Evolutionary conservation across 768 basidiomycete species (phyloP).

Genomic region (Pleurotus djamor): DNA sequence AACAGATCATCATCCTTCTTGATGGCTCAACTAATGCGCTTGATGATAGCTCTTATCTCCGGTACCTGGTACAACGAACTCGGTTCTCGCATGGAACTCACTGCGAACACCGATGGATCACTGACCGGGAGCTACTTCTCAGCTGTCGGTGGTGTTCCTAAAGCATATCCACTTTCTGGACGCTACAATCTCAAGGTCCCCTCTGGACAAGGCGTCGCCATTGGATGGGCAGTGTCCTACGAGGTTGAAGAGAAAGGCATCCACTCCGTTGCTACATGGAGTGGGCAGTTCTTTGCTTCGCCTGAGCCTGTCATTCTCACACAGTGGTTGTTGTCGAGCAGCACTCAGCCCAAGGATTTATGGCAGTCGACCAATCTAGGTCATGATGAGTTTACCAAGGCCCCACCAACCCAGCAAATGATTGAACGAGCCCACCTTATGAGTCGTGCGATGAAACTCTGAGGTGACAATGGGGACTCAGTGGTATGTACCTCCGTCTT

Average conservation of each 20-base stretch:
- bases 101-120: not conserved
- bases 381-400: not conserved
- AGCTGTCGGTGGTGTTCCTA: not conserved
- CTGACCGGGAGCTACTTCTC: not conserved
- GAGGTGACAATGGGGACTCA: no score
- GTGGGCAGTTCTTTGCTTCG: not conserved
- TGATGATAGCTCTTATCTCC: no score
- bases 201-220: not conserved
- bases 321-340: not conserved
- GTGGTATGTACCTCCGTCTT: no score
- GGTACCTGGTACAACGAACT: not conserved
- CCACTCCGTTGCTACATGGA: not conserved
- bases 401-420: not conserved
- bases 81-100: not conserved
- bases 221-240: not conserved
- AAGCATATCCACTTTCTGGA: not conserved
- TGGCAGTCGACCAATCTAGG: not conserved
- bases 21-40: no score
- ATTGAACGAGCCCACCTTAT: no score
- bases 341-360: not conserved
- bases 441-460: no score
- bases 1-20: no score
- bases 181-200: not conserved
- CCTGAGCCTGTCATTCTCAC: not conserved
- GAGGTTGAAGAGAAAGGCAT: not conserved